Evolutionary conservation across 495 filamentous ascomycete species (phyloP), one percentile per base, ranked within the genome.

Genomic region (Penicillium alfredii): DNA sequence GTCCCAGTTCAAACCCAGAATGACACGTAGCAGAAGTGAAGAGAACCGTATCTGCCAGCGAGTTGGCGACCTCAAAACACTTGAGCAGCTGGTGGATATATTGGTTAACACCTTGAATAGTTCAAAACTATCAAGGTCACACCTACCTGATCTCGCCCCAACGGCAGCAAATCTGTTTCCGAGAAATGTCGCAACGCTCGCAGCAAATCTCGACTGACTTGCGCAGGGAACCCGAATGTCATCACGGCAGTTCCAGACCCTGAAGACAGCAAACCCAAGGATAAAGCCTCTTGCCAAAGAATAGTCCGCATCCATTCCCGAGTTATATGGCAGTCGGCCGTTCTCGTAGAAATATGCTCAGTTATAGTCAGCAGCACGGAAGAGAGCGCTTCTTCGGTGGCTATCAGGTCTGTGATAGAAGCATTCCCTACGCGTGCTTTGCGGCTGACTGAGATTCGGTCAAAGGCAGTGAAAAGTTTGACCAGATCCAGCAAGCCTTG

Each of bases 271-370:
- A 68, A 63, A 1, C 71, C 68, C 25, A 71, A 63, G 9, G 66
- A 56, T 10, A 70, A 54, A 8, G 69, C 68, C n/a, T 88, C 55
- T 44, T 87, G 82, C 86, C 85, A 89, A 2, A 82, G 72, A 55
- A 82, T 81, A 4, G 78, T 82, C 42, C 83, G 76, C 32, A 89
- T 74, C 85, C 85, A 92, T 47, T 84, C 53, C 30, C 51, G 50
- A 0, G 58, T 62, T 18, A 60, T 56, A 12, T 49, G 49, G 22
- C 47, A 57, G 29, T 62, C 58, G 25, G 56, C 58, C 12, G 51
- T 38, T 19, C 56, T 40, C 9, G 53, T 47, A 1, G 50, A 47
- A 2, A 47, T 24, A 3, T 34, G 29, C 21, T 46, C 31, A 0
- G 31, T 30, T 30, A 46, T 36, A 2, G 19, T 26, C 8, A 51